Base-by-base conservation (phyloP, 139 green algal genomes). In the Microglena sp. region DNA sequence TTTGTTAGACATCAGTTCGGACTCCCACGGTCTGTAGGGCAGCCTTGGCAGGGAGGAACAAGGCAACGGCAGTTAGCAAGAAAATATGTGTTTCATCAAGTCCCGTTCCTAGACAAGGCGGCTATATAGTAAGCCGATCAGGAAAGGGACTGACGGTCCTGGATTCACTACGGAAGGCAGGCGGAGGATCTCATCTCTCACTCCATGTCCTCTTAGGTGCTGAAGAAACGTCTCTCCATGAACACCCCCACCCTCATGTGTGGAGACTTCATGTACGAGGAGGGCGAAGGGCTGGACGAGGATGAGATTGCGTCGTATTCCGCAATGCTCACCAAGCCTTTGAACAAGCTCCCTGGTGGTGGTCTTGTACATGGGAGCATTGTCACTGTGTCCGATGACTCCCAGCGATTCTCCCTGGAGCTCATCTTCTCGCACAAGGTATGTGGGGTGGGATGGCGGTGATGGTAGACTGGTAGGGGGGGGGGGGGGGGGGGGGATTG, bases 261-360 rank as follows among this genome's bases (percentile, higher is more conserved):
- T 28, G 79, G 74, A 1, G 68, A 63, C 33, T 87, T 89, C 30
- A 58, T 86, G 60, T 96, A 96, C 65, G 91, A 96, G 58, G 87
- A 95, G 62, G 90, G 85, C 1, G 80, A 79, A 35, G 89, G 70
- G 27, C 64, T 97, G 34, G 87, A 96, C 5, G 82, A 89, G 11
- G 89, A 95, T 50, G 89, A 96, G 79, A 62, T 84, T 18, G 50
- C 26, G 21, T 32, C 28, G 21, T 18, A 26, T n/a, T 11, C 44
- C 0, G 35, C 32, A 2, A 33, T 83, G 68, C 73, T 89, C 35
- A 46, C 71, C 4, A 57, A 46, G 36, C 2, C 65, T 4, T 69
- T 96, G 60, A 33, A 58, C 4, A 15, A 60, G 40, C 75, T 93
- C 59, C 86, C 88, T 3, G 86, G 82, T 0, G 87, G 86, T 24